These are phyloP conservation scores for Vicia sativa DNA, from an alignment of 306 rosid genomes.

Conservation along the genomic window DNA sequence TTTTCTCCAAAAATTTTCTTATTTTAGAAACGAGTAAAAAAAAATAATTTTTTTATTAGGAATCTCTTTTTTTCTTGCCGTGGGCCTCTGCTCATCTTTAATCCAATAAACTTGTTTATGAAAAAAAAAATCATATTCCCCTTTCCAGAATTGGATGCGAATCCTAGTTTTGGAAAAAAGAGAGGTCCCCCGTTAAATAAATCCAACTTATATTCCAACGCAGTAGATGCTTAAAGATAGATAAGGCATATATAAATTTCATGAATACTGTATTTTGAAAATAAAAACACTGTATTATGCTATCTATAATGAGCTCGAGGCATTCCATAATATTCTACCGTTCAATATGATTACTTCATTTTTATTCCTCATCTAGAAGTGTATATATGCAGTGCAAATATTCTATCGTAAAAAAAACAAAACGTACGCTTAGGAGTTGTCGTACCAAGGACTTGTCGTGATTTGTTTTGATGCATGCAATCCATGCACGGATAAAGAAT, in stretches of 20 bases:
- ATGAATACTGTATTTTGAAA: not conserved
- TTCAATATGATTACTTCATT: too few relatives aligned
- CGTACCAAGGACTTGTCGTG: conserved; percentile 61
- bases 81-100: too few relatives aligned
- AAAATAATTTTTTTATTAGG: too few relatives aligned
- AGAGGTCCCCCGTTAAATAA: conserved; percentile 68
- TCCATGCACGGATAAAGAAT: conserved; percentile 47
- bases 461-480: conserved; percentile 51
- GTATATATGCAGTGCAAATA: not conserved
- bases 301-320: not conserved
- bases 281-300: not conserved
- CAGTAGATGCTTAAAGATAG: conserved; percentile 66
- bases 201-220: conserved; percentile 59
- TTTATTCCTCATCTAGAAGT: not conserved
- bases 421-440: conserved; percentile 31
- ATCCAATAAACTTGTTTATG: too few relatives aligned
- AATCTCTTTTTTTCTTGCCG: too few relatives aligned
- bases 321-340: not conserved
- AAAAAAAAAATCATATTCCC: conserved; percentile 32
- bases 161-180: conserved; percentile 38
- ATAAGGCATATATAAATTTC: conserved; percentile 26
- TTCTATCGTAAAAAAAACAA: conserved; percentile 31
- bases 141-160: conserved; percentile 65
- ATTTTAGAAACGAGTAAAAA: too few relatives aligned
- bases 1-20: too few relatives aligned